Evolutionary conservation across 73 alveolate genomes (phyloP), one percentile per base, ranked within the genome.

Genomic region (Diophrys sp.): DNA sequence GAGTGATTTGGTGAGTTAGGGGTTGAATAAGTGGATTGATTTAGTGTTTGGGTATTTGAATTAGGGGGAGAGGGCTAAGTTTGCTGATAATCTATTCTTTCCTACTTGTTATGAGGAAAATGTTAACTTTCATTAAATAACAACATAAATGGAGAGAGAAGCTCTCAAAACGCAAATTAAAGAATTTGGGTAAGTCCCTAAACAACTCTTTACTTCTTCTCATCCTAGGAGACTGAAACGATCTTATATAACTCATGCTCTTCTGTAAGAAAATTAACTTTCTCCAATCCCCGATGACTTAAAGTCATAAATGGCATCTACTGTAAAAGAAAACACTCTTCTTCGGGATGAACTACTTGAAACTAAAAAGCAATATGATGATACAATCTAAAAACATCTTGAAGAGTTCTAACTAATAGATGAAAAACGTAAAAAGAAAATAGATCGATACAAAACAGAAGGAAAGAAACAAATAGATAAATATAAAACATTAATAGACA

Each of bases 131-230:
- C 85, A 83, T 73, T 80, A 82, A 32, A 81, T 82, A 23, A 85
- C 82, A 32, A 79, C 86, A 34, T 89, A 78, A 30, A 72, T 89
- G 24, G 96, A 93, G 75, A 82, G 87, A 70, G 67, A 82, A 30
- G 98, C 97, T 14, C 80, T 81, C 70, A 95, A 93, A 79, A 91
- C 91, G 23, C 91, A 95, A 79, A 90, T 95, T 44, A 75, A 93
- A 57, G 98, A 95, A 76, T 96, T 96, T 87, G 99, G 99, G 53
- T 88, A 95, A 82, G 87, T 92, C 0, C 98, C 99, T 24, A 89
- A 88, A 28, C 93, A 93, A 79, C 24, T 96, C 32, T 96, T 96
- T 75, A 70, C 78, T 57, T 87, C 78, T 29, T 89, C 96, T n/a
- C 99, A 96, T 80, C 98, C 99, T 14, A 74, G 68, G 74, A 44